A percentile compares a stretch with the other conserved stretches of the same genome.
Evolutionary conservation across 2,329 filamentous ascomycete genomes (phyloP).

Genomic region (Xylariaceae sp.): DNA sequence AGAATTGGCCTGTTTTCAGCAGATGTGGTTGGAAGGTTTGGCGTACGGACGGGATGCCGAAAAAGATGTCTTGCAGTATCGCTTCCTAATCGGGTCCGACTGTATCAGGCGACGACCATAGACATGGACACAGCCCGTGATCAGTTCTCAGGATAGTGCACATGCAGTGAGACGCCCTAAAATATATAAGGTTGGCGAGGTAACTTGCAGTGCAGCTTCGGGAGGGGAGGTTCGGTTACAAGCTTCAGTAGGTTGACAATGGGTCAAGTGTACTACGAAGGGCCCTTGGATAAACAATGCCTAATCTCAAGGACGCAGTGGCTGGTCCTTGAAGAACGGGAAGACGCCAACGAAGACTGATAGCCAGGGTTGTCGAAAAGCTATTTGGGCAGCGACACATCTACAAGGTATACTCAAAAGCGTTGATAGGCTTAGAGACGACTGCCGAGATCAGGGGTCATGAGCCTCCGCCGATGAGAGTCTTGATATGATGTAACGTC

Average conservation of each 20-base stretch:
- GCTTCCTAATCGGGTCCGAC: constrained; percentile 3
- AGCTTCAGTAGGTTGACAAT: constrained; percentile 9
- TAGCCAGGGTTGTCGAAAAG: constrained; percentile 15
- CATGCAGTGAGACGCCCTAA: constrained; percentile 18
- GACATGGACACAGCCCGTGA: constrained; percentile 4
- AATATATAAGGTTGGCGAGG: constrained; percentile 10
- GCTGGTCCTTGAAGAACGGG: constrained; percentile 1
- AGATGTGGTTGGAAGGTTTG: background rate
- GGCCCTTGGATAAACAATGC: constrained; percentile 4
- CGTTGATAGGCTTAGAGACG: constrained; percentile 1
- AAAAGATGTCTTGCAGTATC: background rate
- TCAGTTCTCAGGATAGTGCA: background rate
- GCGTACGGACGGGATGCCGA: constrained; percentile 11
- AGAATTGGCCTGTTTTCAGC: constrained; percentile 1
- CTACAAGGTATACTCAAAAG: constrained; percentile 5
- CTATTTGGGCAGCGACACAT: constrained; percentile 4
- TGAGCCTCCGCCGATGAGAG: too few relatives aligned
- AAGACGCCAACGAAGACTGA: constrained; percentile 15
- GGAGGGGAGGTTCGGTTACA: background rate
- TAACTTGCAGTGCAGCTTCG: constrained; percentile 12
- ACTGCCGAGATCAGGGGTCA: too few relatives aligned
- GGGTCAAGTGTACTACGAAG: constrained; percentile 1
- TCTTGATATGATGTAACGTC: too few relatives aligned
- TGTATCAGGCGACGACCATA: constrained; percentile 9
- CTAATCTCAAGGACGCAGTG: constrained; percentile 14